Evolutionary conservation across 768 basidiomycete species (phyloP), one percentile per base, ranked within the genome.

Genomic region (Tulasnella calospora): DNA sequence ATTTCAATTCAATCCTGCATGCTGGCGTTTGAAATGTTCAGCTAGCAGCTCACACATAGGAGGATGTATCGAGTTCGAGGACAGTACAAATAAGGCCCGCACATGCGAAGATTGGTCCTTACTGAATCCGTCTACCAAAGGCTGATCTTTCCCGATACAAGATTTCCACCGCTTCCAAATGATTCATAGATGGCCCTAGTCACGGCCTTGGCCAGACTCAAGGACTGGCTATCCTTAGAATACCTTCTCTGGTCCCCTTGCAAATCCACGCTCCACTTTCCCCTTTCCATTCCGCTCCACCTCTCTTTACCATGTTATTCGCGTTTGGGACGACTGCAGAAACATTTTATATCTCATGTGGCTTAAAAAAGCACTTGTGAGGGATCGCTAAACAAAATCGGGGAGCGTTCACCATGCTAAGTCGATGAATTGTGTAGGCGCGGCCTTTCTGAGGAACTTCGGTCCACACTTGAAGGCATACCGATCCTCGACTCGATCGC

Each of bases 321-420:
- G 73, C 73, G 17, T 74, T 74, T 44, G 73, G 73, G 19, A n/a
- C 44, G 27, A 41, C 33, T 41, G 1, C 15, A 1, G 73, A 55
- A 74, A 47, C 73, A 19, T 74, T 74, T 33, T 74, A 74, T 27
- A 74, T 74, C 1, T 41, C 73, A 6, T 55, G 51, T 47, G 73
- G 73, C 9, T 27, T 44, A 17, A 47, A 47, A n/a, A 35, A 4
- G 27, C 44, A 74, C 46, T 51, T 19, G 73, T 74, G 40, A 74
- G 73, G 12, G 23, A 8, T 33, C 46, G 30, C 30, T 19, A 6
- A 51, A 27, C 70, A 13, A 72, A n/a, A 36, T 7, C 21, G 38
- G 38, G 21, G 17, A 44, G 33, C 23, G n/a, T 73, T 40, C 30
- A 27, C 27, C 41, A 3, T 71, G 13, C 36, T 23, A 13, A 44